Conservation (phyloP, 2,329 filamentous ascomycete species). For the Cordyceps tenuipes region DNA sequence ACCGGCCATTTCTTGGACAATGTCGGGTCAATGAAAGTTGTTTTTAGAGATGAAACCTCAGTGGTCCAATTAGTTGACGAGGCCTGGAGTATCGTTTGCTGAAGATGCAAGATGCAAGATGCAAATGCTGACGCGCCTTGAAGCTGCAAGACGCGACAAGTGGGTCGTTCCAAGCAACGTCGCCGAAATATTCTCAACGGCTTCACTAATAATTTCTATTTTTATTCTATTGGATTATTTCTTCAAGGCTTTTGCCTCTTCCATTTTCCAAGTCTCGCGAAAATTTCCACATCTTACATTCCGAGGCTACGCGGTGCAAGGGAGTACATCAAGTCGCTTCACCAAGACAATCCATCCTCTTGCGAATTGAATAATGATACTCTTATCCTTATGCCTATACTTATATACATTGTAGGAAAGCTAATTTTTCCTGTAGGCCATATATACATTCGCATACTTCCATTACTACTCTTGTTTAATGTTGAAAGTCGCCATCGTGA, state of each 20-base stretch:
- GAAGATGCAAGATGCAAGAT: background rate
- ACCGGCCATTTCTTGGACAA: background rate
- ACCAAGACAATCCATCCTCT: too few relatives aligned
- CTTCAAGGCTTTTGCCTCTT: too few relatives aligned
- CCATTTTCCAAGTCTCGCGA: too few relatives aligned
- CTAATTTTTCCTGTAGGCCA: background rate
- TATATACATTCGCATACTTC: background rate
- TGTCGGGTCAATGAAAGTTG: background rate
- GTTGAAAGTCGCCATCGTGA: slow-evolving; percentile 7
- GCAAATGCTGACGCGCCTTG: background rate
- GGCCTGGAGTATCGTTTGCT: background rate
- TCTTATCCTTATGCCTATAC: background rate
- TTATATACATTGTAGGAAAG: slow-evolving; percentile 7
- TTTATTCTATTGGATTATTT: background rate
- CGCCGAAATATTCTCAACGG: background rate
- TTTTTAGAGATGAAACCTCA: background rate
- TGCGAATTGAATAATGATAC: too few relatives aligned
- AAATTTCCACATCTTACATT: too few relatives aligned
- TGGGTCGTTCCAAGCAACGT: background rate
- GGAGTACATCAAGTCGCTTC: too few relatives aligned
- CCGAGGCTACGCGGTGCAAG: too few relatives aligned
- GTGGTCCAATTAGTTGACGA: too few relatives aligned
- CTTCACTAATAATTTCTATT: background rate
- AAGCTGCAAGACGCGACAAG: background rate
- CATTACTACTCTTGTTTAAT: background rate